Percentiles rank a stretch among this genome's conserved stretches.
phyloP scores from a whole-genome alignment of 208 protist species.

The Strigomonas culicis region DNA sequence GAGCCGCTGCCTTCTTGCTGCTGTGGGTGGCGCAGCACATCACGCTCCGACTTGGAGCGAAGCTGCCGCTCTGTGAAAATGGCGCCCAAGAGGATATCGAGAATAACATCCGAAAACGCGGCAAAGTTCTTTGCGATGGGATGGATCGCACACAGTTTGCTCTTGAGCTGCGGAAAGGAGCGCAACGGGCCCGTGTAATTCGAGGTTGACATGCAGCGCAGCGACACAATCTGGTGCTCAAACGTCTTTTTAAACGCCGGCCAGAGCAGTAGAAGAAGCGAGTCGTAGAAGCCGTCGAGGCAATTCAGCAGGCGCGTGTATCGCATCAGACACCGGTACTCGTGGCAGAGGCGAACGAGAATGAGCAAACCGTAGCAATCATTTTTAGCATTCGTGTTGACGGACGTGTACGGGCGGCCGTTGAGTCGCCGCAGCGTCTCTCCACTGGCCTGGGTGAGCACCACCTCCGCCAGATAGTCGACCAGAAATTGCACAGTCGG shows the following conservation, averaged over 20 bases:
- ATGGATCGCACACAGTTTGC: constrained; percentile 48
- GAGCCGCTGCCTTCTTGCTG: not conserved
- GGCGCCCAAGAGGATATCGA: constrained; percentile 31
- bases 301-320: constrained; percentile 57
- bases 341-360: constrained; percentile 74
- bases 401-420: constrained; percentile 31
- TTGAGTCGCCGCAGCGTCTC: constrained; percentile 35
- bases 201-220: constrained; percentile 32
- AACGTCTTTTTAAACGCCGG: constrained; percentile 67
- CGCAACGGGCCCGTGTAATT: not conserved
- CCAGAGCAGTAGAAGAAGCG: constrained; percentile 72
- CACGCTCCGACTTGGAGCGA: not conserved
- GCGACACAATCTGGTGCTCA: constrained; percentile 56
- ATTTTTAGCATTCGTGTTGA: constrained; percentile 47
- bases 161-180: constrained; percentile 19
- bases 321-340: constrained; percentile 76
- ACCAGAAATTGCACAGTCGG: constrained; percentile 78
- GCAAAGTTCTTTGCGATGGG: constrained; percentile 37
- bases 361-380: constrained; percentile 77
- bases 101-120: constrained; percentile 28
- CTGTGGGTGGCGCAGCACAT: constrained; percentile 7
- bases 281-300: constrained; percentile 81
- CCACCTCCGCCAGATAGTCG: constrained; percentile 74
- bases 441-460: constrained; percentile 44
- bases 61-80: constrained; percentile 13